Base-by-base conservation (phyloP, 1,284 basidiomycete genomes). In the Thelephora terrestris region DNA sequence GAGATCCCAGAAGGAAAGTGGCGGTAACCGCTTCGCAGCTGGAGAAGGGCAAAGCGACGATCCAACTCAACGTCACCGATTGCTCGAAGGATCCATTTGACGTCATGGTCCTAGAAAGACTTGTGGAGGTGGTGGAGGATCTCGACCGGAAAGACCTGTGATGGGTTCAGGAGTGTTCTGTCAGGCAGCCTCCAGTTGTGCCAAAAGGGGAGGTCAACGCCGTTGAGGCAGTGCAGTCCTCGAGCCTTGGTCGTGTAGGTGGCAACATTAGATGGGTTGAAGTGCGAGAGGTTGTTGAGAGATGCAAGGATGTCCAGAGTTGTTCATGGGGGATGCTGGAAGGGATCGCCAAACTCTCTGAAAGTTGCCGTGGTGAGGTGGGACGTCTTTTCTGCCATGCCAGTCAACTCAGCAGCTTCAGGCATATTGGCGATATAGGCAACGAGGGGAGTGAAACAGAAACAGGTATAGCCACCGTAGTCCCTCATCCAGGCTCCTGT, bases 341-440 rank as follows among this genome's bases (percentile, higher is more conserved):
- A 40, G 23, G 7, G 23, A 17, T 40, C 38, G 3, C 38, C 38
- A 17, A 40, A 40, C 20, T 38, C 20, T 38, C 46, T n/a, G n/a
- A n/a, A n/a, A n/a, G n/a, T 55, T 2, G 56, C 61, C 1, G 53
- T 44, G 10, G 60, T 44, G 7, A 36, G 29, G 12, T 32, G 29
- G 6, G 29, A 32, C 14, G 29, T 32, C 29, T 32, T 32, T 3
- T 12, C 29, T 3, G 7, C 29, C 3, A 40, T n/a, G 3, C 38
- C 38, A 10, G 38, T 16, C 5, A 40, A 3, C 3, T 3, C 23
- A 17, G 20, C 7, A n/a, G 38, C 38, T 32, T 32, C 29, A 32
- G 29, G 29, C 9, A 12, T 48, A 47, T 67, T 9, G 12, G n/a
- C 38, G 16, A 24, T 7, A 65, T 2, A 37, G 4, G 29, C 29